Base-by-base conservation (phyloP, 2,329 filamentous ascomycete species). In the Arachnomyces sp. region DNA sequence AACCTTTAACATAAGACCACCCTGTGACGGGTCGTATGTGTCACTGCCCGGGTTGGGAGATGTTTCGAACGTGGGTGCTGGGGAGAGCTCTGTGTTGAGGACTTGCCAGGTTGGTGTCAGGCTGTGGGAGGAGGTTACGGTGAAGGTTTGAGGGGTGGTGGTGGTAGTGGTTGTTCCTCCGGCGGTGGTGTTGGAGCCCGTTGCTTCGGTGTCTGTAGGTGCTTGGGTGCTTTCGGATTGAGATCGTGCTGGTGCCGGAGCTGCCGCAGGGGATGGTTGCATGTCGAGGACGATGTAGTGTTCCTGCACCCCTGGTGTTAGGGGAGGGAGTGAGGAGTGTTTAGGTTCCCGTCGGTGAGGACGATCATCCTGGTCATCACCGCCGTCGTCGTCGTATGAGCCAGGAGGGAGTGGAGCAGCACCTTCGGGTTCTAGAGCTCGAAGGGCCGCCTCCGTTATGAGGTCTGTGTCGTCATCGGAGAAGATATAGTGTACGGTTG, bases 401-500 rank as follows among this genome's bases (percentile, higher is more conserved):
- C 21, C 21, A 5, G 21, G 21, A 9, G 21, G 21, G 9, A 25
- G 21, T 25, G 21, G 21, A 25, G 21, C 21, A 9, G 21, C 21
- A 9, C 21, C 21, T 25, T 25, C 21, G 42, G 67, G 39, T 58
- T 77, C 62, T 61, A 80, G 59, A 14, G 72, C 70, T 28, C 71
- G 69, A 44, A 81, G 61, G 4, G 74, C 73, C 2, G 84, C 80
- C 29, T 78, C 73, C 1, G 84, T 84, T 29, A 94, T 70, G 33
- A 84, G 69, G 34, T 89, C 84, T 2, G 80, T 77, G 56, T 95
- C 88, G 63, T 96, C 92, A 62, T 96, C 89, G 52, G 78, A 78
- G 68, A 98, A 96, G 55, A 96, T 76, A 67, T 96, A 96, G 66
- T 90, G 87, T 1, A 95, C 80, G 39, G 78, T 80, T 1, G 90